phyloP scores from a whole-genome alignment of 306 rosid genomes.

The Trichosanthes cucumerina region DNA sequence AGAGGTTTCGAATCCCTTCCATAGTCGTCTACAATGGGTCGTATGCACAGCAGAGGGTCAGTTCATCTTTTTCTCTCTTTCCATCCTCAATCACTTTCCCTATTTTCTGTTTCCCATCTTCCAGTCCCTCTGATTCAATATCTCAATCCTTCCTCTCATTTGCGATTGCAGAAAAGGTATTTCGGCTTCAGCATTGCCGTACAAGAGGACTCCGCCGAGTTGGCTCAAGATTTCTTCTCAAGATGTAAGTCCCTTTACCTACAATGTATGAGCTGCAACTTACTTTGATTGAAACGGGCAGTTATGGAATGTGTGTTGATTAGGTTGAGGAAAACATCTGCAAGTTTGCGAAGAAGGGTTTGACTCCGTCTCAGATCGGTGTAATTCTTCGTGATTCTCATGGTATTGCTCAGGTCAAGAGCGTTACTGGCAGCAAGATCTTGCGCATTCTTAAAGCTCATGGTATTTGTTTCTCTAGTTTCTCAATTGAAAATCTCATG shows the following conservation, averaged over 20 bases:
- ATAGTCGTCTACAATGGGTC: not conserved
- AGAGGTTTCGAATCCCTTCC: not conserved
- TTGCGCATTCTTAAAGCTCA: constrained; percentile 60
- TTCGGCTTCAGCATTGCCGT: constrained; percentile 13
- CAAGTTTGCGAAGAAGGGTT: constrained; percentile 66
- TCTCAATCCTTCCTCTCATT: not conserved
- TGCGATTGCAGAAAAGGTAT: constrained; percentile 4
- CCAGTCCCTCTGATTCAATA: not conserved
- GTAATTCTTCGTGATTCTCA: constrained; percentile 64
- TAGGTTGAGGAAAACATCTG: constrained; percentile 59
- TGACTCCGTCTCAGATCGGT: constrained; percentile 25
- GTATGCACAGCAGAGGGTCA: constrained; percentile 14
- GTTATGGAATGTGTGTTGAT: not conserved
- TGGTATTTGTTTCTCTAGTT: constrained; percentile 11
- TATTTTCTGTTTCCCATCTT: not conserved
- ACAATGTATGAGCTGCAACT: not conserved
- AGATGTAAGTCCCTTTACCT: not conserved
- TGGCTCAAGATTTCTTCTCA: constrained; percentile 13
- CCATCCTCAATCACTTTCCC: too few relatives aligned
- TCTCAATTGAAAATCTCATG: not conserved
- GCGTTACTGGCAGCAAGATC: constrained; percentile 50
- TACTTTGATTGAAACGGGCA: not conserved
- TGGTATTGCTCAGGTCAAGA: constrained; percentile 55
- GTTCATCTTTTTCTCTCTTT: not conserved
- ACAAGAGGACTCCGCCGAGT: constrained; percentile 11